A percentile compares a stretch with the other conserved stretches of the same genome.
These are phyloP conservation scores for Waltergamsia citrina DNA, from an alignment of 2,329 filamentous ascomycete genomes.

Conservation along the genomic window DNA sequence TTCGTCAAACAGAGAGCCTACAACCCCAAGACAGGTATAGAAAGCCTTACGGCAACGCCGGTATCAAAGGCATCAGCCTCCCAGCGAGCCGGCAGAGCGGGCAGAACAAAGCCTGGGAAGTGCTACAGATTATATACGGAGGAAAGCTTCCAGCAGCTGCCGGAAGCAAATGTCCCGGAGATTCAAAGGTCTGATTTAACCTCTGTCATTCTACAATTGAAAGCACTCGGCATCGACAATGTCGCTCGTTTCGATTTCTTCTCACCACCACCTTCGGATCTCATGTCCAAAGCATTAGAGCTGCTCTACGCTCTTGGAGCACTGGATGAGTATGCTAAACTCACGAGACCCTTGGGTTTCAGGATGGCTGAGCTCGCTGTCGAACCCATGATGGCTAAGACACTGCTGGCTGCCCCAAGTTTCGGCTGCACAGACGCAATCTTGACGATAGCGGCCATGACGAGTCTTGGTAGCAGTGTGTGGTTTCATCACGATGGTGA, in stretches of 20 bases:
- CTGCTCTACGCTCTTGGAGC: conserved; percentile 80
- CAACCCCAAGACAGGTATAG: conserved; percentile 76
- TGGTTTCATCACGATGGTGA: conserved; percentile 77
- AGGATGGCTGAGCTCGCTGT: conserved; percentile 91
- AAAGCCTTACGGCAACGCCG: conserved; percentile 71
- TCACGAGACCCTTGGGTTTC: conserved; percentile 78
- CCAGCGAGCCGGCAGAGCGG: conserved; percentile 82
- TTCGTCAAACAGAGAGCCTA: conserved; percentile 87
- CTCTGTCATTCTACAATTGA: conserved; percentile 80
- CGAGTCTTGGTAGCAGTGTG: conserved; percentile 63
- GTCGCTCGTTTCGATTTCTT: conserved; percentile 85
- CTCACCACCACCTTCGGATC: conserved; percentile 73
- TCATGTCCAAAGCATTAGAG: conserved; percentile 80
- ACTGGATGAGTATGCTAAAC: conserved; percentile 79
- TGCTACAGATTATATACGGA: conserved; percentile 92
- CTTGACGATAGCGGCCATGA: conserved; percentile 89
- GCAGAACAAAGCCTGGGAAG: conserved; percentile 82
- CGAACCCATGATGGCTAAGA: conserved; percentile 93
- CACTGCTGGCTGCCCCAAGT: conserved; percentile 62
- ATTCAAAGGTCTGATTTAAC: conserved; percentile 89
- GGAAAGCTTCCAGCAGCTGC: conserved; percentile 52
- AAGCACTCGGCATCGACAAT: conserved; percentile 92
- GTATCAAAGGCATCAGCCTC: conserved; percentile 89
- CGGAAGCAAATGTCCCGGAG: conserved; percentile 72
- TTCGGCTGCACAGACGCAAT: conserved; percentile 81